Base-by-base conservation (phyloP, 139 green algal species). In the Zygnema cylindricum region DNA sequence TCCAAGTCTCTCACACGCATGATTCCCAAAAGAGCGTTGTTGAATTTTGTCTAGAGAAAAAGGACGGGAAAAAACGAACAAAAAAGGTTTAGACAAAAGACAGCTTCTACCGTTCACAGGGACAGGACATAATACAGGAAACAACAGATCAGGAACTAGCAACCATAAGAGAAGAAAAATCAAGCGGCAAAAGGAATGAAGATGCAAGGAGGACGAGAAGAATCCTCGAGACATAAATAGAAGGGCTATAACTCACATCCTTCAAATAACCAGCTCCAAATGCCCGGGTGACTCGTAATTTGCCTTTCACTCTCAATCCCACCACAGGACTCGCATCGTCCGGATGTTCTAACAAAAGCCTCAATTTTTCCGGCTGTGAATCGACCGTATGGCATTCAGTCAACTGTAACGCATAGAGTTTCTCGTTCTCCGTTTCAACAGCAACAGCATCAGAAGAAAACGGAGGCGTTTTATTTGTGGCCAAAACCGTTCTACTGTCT, bases 181-280 rank as follows among this genome's bases (percentile, higher is more conserved):
- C n/a, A n/a, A n/a, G n/a, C n/a, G n/a, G n/a, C n/a, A n/a, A n/a
- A n/a, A n/a, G n/a, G n/a, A n/a, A n/a, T n/a, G n/a, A n/a, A n/a
- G n/a, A n/a, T n/a, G n/a, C n/a, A n/a, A n/a, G n/a, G 77, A 57
- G 77, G 3, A 39, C 1, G 21, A 57, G 33, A 21, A 21, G 3
- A 38, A 41, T 38, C 42, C 38, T 25, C 35, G 43, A 79, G 38
- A 16, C 7, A 3, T 38, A 79, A 42, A 79, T 43, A 11, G 38
- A 3, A 49, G 32, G 30, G 30, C 1, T 30, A 33, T 49, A 21
- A 32, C 84, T 21, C 35, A 89, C 84, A 32, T 39, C 71, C 32
- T 89, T 89, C 42, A 89, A 76, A 40, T 89, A 89, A 43, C 84
- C 84, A 7, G 84, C 84, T 33, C 84, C 84, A 86, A 89, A 89